Evolutionary conservation across 2,329 filamentous ascomycete genomes (phyloP), one percentile per base, ranked within the genome.

Genomic region (Colletotrichum eremochloae): DNA sequence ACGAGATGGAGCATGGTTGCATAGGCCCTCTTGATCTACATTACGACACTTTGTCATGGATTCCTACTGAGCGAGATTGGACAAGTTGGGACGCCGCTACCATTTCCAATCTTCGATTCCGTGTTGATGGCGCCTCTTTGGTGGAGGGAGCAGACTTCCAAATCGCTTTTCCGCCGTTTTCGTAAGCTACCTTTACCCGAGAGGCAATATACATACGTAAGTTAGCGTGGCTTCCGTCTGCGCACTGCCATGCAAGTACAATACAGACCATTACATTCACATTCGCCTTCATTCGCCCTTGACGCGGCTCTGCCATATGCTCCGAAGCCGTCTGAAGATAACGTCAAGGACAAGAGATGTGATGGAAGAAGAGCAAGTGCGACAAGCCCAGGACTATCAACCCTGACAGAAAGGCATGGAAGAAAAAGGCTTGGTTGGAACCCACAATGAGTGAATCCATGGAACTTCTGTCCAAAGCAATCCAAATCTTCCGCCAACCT

Each of bases 51-150:
- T 38, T 58, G 24, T 52, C 52, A 20, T 31, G 8, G 53, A 71
- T 71, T 53, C 40, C 31, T 65, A 48, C 40, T 42, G 63, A 61
- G 46, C 20, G 46, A 48, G 53, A 53, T 64, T 72, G 65, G 55
- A 55, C 66, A 11, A 24, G 20, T 72, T n/a, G 18, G 69, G 65
- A 64, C 40, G 36, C 42, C 68, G 29, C 63, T 68, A 58, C 64
- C 64, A 71, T 64, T 63, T 68, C 63, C 69, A 66, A 46, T 61
- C 60, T 33, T 69, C 33, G 65, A 64, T 29, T 12, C 24, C 8
- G 38, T 55, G 46, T 60, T 69, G 24, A 65, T 60, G 44, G 40
- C 24, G 31, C 38, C 66, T 69, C 52, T 69, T 38, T 48, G 24
- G 52, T 46, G 69, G 69, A 55, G 46, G 55, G 55, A 46, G 20